These are phyloP conservation scores for Aristolochia contorta DNA, from an alignment of 164 flowering plant species.

Conservation along the genomic window DNA sequence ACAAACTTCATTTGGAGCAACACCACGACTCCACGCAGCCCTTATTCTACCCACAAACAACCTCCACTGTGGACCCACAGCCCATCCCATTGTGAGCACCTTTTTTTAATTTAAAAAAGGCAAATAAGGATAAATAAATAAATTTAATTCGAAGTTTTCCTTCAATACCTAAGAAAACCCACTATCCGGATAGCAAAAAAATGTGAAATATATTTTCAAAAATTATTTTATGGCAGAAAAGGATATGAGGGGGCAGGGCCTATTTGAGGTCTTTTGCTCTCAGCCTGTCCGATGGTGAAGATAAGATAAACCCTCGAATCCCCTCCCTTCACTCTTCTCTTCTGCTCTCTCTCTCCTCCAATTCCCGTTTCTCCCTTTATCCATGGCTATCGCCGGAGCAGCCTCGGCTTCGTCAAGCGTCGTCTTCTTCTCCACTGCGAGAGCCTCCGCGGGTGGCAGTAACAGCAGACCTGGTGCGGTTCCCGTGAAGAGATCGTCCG, in stretches of 20 bases:
- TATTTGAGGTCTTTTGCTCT: neutral
- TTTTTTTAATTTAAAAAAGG: neutral
- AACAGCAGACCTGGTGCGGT: neutral
- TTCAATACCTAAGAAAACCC: neutral
- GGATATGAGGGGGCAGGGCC: too few relatives aligned
- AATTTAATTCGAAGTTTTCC: neutral
- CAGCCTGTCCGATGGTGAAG: neutral
- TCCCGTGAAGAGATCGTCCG: neutral
- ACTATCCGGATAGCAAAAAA: neutral
- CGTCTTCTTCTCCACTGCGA: neutral
- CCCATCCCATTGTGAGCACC: neutral
- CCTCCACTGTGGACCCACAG: neutral
- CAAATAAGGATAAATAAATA: neutral
- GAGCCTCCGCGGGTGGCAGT: neutral
- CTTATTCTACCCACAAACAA: neutral
- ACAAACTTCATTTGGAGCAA: neutral
- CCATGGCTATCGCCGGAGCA: too few relatives aligned
- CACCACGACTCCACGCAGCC: neutral
- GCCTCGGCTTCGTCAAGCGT: neutral
- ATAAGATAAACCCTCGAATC: neutral
- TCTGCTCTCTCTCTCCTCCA: neutral
- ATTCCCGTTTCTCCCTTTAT: neutral
- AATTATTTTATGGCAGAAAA: too few relatives aligned
- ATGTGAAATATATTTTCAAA: too few relatives aligned
- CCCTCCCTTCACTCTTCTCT: neutral